These are phyloP conservation scores for Alternaria alternata DNA, from an alignment of 2,329 filamentous ascomycete genomes.

Conservation along the genomic window DNA sequence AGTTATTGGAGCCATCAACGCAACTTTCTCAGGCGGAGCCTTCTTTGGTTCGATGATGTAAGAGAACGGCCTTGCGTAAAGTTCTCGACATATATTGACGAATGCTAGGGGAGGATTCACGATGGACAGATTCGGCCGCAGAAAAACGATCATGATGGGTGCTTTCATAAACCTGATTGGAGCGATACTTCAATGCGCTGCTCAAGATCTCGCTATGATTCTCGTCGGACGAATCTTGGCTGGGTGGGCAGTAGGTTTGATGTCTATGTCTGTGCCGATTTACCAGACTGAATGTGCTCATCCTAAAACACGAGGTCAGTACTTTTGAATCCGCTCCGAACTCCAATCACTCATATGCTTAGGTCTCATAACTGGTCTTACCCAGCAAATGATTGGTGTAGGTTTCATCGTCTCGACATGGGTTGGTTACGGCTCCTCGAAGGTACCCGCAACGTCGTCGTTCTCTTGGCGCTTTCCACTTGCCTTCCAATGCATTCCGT, in stretches of 20 bases:
- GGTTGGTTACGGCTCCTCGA: slow-evolving; percentile 57
- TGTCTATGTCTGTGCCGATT: slow-evolving; percentile 68
- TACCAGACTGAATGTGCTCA: slow-evolving; percentile 71
- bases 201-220: slow-evolving; percentile 65
- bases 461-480: slow-evolving; percentile 56
- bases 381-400: slow-evolving; percentile 66
- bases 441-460: slow-evolving; percentile 47
- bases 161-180: slow-evolving; percentile 66
- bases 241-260: slow-evolving; percentile 65
- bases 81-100: background rate
- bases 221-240: slow-evolving; percentile 66
- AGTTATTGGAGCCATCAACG: slow-evolving; percentile 69
- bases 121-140: slow-evolving; percentile 68
- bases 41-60: slow-evolving; percentile 62
- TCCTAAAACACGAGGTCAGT: slow-evolving; percentile 62
- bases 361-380: slow-evolving; percentile 63
- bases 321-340: background rate
- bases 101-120: slow-evolving; percentile 59
- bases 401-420: slow-evolving; percentile 65
- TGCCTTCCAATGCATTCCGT: slow-evolving; percentile 57
- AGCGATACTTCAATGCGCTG: slow-evolving; percentile 65
- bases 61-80: slow-evolving; percentile 1
- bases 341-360: background rate
- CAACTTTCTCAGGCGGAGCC: slow-evolving; percentile 68
- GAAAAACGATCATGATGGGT: slow-evolving; percentile 67